Conservation (phyloP, 1,139 yeast genomes). For the Hansenula sp. region DNA sequence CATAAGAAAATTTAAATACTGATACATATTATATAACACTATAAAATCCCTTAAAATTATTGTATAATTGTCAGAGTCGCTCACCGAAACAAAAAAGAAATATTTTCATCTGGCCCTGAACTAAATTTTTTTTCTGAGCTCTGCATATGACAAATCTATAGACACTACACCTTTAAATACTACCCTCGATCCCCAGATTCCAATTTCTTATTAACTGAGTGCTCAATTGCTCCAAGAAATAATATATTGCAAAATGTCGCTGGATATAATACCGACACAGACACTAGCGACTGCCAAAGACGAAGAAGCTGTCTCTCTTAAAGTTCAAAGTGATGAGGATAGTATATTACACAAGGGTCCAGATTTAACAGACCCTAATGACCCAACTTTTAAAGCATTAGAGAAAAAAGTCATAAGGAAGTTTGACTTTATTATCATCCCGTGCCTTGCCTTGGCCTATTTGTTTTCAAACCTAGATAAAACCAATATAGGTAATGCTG, state of each 20-base stretch:
- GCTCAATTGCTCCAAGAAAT: no score
- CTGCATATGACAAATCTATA: no score
- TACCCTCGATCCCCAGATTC: no score
- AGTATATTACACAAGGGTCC: neutral
- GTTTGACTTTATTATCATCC: conserved; percentile 47
- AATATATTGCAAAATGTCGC: neutral
- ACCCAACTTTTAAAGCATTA: conserved; percentile 18
- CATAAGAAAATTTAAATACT: no score
- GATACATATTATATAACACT: no score
- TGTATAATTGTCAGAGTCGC: no score
- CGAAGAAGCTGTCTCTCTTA: neutral
- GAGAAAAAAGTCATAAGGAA: conserved; percentile 41
- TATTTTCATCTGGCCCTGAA: no score
- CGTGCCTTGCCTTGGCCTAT: conserved; percentile 48
- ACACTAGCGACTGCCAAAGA: neutral
- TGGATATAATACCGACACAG: neutral
- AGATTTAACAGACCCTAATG: neutral
- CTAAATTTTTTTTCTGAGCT: no score
- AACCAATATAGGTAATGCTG: conserved; percentile 57
- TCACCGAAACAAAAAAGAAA: no score
- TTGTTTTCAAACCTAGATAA: conserved; percentile 54
- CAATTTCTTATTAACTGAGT: no score
- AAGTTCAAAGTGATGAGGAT: neutral
- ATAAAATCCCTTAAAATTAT: no score
- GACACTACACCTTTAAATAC: no score